Conservation (phyloP, 1,284 basidiomycete genomes). For the Bondarzewia mesenterica region DNA sequence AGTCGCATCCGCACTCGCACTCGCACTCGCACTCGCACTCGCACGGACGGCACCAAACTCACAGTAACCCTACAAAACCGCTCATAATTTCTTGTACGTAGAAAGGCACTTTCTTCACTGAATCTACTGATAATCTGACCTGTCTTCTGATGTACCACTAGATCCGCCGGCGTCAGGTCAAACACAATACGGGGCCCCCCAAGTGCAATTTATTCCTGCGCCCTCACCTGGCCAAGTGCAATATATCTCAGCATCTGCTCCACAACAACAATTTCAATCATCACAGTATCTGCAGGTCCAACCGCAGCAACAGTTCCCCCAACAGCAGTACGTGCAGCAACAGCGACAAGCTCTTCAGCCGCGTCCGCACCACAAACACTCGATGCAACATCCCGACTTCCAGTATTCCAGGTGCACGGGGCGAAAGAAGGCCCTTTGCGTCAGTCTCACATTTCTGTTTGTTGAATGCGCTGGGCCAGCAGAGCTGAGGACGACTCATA, state of each 20-base stretch:
- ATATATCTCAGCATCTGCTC: background rate
- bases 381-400: constrained; percentile 11
- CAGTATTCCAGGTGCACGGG: constrained; percentile 67
- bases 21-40: background rate
- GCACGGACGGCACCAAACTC: background rate
- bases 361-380: background rate
- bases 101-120: too few relatives aligned
- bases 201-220: background rate
- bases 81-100: background rate
- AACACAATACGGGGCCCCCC: background rate
- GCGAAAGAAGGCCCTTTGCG: constrained; percentile 65
- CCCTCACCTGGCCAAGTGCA: background rate
- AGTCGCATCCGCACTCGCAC: background rate
- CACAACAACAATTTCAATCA: background rate
- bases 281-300: background rate
- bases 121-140: background rate
- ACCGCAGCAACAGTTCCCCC: background rate
- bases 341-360: background rate
- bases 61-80: background rate
- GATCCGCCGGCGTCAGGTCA: background rate
- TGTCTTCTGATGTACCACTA: background rate
- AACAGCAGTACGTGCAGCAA: background rate
- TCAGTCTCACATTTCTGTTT: constrained; percentile 26
- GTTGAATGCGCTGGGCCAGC: too few relatives aligned
- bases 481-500: constrained; percentile 17